phyloP scores from a whole-genome alignment of 768 basidiomycete species.

The Naganishia kalamii region DNA sequence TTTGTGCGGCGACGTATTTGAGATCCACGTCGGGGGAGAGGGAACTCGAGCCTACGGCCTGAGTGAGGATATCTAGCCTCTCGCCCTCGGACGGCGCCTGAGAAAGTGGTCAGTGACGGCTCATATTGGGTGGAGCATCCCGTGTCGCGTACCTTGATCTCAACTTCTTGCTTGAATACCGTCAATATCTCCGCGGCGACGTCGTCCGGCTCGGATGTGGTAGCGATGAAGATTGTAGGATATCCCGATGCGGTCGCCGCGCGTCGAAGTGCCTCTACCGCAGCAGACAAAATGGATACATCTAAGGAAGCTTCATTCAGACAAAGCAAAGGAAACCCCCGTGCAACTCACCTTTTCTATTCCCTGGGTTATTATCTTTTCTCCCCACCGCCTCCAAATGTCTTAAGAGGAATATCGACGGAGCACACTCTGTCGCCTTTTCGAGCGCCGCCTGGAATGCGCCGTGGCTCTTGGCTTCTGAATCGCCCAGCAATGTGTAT shows the following conservation, averaged over 20 bases:
- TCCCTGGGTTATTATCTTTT: constrained; percentile 44
- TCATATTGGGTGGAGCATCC: background rate
- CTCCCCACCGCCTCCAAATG: constrained; percentile 73
- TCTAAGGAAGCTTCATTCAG: constrained; percentile 11
- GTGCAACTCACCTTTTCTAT: constrained; percentile 1
- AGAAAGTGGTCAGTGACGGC: background rate
- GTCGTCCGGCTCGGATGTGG: constrained; percentile 60
- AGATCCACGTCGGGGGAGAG: constrained; percentile 74
- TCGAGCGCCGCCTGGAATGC: constrained; percentile 67
- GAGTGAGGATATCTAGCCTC: constrained; percentile 58
- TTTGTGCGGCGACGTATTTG: constrained; percentile 67
- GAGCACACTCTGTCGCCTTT: constrained; percentile 68
- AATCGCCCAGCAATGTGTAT: constrained; percentile 74
- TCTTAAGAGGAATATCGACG: constrained; percentile 73
- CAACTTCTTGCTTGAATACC: constrained; percentile 79
- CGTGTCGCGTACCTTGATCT: constrained; percentile 57
- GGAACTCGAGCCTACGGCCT: constrained; percentile 48
- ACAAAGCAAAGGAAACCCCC: background rate
- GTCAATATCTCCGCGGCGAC: constrained; percentile 60
- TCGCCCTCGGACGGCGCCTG: constrained; percentile 80
- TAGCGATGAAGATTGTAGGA: constrained; percentile 71
- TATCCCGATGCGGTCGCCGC: constrained; percentile 49
- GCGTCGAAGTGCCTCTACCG: background rate
- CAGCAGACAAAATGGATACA: background rate
- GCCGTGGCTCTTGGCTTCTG: constrained; percentile 66